Percentiles rank a stretch among this genome's conserved stretches.
Conservation (phyloP, 805 yeast species). For the Ogataea nitratoaversa region DNA sequence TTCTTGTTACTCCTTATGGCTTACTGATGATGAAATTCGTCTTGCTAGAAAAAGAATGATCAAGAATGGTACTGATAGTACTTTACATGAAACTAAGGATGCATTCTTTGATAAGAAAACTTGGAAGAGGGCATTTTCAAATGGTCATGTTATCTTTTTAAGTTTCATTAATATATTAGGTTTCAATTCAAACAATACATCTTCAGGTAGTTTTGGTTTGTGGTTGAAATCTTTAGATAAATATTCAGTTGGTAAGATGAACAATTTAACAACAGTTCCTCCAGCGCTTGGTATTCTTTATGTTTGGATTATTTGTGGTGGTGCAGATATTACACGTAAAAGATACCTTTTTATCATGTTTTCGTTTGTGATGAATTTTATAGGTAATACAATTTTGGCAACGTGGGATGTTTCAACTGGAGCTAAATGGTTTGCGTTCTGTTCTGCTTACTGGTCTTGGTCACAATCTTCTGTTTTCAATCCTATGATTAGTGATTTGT, state of each 20-base stretch:
- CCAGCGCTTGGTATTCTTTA: constrained; percentile 56
- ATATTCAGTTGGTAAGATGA: constrained; percentile 41
- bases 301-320: constrained; percentile 41
- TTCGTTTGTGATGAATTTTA: constrained; percentile 50
- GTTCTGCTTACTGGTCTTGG: constrained; percentile 57
- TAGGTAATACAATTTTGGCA: constrained; percentile 52
- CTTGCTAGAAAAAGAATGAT: constrained; percentile 43
- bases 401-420: constrained; percentile 53
- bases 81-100: constrained; percentile 19
- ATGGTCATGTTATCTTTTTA: constrained; percentile 60
- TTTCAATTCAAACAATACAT: constrained; percentile 58
- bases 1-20: constrained; percentile 46
- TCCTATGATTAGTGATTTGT: constrained; percentile 54
- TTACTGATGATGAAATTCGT: constrained; percentile 54
- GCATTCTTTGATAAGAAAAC: constrained; percentile 36
- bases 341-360: constrained; percentile 52
- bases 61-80: constrained; percentile 29
- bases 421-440: constrained; percentile 66
- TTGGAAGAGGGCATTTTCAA: constrained; percentile 50
- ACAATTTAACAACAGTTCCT: constrained; percentile 49
- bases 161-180: constrained; percentile 53
- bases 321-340: constrained; percentile 49
- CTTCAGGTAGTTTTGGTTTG: constrained; percentile 52
- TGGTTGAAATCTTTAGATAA: constrained; percentile 54
- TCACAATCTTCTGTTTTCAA: constrained; percentile 60